phyloP scores from a whole-genome alignment of 2,329 filamentous ascomycete genomes.

The Scedosporium dehoogii region DNA sequence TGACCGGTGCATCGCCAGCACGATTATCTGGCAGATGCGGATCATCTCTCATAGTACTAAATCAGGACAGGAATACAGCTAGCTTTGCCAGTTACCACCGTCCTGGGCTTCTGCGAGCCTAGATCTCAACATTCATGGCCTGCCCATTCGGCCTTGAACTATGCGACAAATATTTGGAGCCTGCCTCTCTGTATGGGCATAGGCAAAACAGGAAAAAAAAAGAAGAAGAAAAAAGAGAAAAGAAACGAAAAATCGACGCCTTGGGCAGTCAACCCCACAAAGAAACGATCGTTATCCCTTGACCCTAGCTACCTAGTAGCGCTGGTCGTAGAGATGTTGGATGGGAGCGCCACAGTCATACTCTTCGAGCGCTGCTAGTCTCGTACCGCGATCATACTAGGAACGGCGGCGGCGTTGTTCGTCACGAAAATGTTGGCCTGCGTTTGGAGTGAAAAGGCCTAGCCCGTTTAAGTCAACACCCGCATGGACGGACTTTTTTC shows the following conservation, averaged over 20 bases:
- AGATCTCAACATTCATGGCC: too few species aligned
- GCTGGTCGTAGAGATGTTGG: constrained; percentile 25
- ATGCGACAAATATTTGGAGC: too few species aligned
- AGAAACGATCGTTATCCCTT: background rate
- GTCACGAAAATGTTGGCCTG: constrained; percentile 61
- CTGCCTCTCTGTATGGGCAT: background rate
- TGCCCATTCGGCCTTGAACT: too few species aligned
- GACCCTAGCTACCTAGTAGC: background rate
- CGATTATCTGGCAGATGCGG: background rate
- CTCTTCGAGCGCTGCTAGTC: constrained; percentile 58
- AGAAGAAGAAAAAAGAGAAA: background rate
- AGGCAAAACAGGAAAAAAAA: background rate
- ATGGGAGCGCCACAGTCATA: constrained; percentile 39
- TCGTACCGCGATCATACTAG: constrained; percentile 73
- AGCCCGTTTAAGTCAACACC: background rate
- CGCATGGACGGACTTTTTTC: background rate
- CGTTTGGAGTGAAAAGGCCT: constrained; percentile 75
- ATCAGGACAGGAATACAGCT: too few species aligned
- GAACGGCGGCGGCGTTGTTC: constrained; percentile 69
- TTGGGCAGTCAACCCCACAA: background rate
- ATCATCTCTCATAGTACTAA: background rate
- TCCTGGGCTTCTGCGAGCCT: too few species aligned
- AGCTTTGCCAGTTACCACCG: too few species aligned
- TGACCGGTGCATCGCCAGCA: constrained; percentile 9
- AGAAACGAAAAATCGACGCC: background rate